These are phyloP conservation scores for Colletotrichum lupini DNA, from an alignment of 2,329 filamentous ascomycete species.

Conservation along the genomic window DNA sequence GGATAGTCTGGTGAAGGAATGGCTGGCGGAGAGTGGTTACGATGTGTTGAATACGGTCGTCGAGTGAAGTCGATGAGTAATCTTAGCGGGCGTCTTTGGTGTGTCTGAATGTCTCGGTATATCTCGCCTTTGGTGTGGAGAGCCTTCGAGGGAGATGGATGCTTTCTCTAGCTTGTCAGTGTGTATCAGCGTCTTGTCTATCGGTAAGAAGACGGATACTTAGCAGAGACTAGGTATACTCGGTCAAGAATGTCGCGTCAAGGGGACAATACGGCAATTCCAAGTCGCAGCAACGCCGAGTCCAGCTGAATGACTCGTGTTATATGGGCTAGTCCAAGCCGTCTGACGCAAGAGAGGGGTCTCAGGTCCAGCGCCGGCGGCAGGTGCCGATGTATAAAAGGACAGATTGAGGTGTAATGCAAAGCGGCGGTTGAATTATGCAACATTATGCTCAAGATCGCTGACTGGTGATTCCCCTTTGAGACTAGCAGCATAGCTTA, in stretches of 20 bases:
- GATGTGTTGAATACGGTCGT: background rate
- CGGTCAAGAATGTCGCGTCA: background rate
- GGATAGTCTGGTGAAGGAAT: conserved; percentile 11
- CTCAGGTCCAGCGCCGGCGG: too few relatives aligned
- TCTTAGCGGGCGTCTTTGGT: background rate
- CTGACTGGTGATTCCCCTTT: background rate
- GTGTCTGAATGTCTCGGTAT: background rate
- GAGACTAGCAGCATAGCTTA: background rate
- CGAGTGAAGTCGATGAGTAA: background rate
- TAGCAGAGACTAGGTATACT: background rate
- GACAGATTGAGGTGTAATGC: background rate
- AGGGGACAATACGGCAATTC: background rate
- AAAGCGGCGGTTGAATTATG: background rate
- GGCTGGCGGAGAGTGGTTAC: conserved; percentile 17
- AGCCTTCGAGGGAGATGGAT: background rate
- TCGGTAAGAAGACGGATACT: background rate
- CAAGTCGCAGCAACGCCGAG: background rate
- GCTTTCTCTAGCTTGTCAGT: background rate
- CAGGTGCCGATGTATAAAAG: background rate
- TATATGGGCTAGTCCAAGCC: background rate
- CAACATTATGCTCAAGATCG: background rate
- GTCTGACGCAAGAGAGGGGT: background rate
- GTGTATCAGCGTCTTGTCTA: too few relatives aligned
- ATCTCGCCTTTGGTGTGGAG: background rate
- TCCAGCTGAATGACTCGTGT: background rate